Conservation (phyloP, 371 early-diverging fungal species). For the Rhizopus delemar region DNA sequence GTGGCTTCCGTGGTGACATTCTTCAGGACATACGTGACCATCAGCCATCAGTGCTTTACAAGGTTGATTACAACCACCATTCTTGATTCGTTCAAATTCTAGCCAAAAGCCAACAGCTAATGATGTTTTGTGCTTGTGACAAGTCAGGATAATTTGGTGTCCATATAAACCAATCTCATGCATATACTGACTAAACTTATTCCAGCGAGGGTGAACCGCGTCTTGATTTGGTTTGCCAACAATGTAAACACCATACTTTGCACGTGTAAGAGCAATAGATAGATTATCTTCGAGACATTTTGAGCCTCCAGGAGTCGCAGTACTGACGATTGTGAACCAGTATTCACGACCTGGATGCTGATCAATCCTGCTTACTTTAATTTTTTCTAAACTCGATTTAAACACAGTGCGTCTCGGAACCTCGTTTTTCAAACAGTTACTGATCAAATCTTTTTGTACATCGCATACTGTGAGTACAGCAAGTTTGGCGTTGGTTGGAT, state of each 20-base stretch:
- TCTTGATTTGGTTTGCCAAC: slow-evolving; percentile 31
- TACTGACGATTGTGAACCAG: slow-evolving; percentile 27
- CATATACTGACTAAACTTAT: slow-evolving; percentile 32
- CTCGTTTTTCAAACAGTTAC: slow-evolving; percentile 17
- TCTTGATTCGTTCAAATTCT: slow-evolving; percentile 32
- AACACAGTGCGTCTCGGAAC: slow-evolving; percentile 24
- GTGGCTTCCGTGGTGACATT: slow-evolving; percentile 39
- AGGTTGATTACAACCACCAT: slow-evolving; percentile 39
- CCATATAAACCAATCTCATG: slow-evolving; percentile 9
- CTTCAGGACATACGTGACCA: slow-evolving; percentile 45
- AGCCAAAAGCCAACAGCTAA: slow-evolving; percentile 18
- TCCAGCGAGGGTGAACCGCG: slow-evolving; percentile 20
- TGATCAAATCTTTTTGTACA: slow-evolving; percentile 30
- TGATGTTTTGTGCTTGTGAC: slow-evolving; percentile 12
- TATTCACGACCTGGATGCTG: slow-evolving; percentile 30
- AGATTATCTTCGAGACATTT: slow-evolving; percentile 17
- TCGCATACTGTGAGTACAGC: slow-evolving; percentile 24
- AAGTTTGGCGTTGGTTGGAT: slow-evolving; percentile 13
- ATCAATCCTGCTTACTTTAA: slow-evolving; percentile 26
- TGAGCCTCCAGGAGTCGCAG: slow-evolving; percentile 26
- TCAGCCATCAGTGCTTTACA: slow-evolving; percentile 37
- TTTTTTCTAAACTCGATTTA: neutral
- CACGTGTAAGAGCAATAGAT: slow-evolving; percentile 36
- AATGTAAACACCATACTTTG: slow-evolving; percentile 40
- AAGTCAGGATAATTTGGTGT: slow-evolving; percentile 7